These are phyloP conservation scores for Xerocomus spinulosus DNA, from an alignment of 768 basidiomycete genomes.

Conservation along the genomic window DNA sequence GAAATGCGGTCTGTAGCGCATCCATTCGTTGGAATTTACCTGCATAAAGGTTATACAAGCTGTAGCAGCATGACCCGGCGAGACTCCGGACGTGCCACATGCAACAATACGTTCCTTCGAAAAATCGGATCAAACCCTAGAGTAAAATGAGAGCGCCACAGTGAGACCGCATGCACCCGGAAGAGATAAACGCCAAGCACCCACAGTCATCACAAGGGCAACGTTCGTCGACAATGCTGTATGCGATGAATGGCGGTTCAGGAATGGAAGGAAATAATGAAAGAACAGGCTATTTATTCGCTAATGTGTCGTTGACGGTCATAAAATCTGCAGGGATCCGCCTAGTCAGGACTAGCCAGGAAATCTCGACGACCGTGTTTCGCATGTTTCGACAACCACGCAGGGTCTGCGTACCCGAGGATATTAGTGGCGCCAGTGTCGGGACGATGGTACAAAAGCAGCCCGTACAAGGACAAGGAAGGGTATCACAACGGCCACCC, in stretches of 20 bases:
- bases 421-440: neutral
- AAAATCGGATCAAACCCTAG: neutral
- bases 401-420: too few relatives aligned
- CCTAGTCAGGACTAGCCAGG: neutral
- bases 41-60: too few relatives aligned
- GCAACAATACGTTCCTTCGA: neutral
- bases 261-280: constrained; percentile 7
- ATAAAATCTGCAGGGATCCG: neutral
- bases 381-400: neutral
- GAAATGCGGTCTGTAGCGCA: neutral
- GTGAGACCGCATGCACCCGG: neutral
- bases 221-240: neutral
- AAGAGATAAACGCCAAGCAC: neutral
- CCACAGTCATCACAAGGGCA: neutral
- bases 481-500: neutral
- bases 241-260: neutral
- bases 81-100: neutral
- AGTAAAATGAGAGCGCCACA: constrained; percentile 1
- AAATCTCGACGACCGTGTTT: neutral
- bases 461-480: neutral
- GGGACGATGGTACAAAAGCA: neutral
- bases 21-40: neutral
- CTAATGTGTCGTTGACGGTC: neutral
- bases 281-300: neutral
- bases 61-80: neutral